phyloP scores from a whole-genome alignment of 1,139 yeast genomes.

The Taiozyma sp. region DNA sequence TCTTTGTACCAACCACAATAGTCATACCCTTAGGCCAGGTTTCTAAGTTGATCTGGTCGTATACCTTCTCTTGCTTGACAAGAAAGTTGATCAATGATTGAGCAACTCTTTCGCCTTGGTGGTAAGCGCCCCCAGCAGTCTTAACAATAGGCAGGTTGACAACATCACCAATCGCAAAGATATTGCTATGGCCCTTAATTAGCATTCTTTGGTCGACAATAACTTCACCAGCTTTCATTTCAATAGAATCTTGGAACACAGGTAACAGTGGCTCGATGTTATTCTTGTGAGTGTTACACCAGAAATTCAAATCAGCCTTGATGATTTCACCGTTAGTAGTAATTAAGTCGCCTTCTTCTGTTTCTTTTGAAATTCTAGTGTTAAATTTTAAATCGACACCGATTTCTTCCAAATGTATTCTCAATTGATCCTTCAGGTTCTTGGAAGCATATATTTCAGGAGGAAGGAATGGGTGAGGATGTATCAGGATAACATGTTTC shows the following conservation, averaged over 20 bases:
- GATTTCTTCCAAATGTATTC: constrained; percentile 34
- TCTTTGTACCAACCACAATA: constrained; percentile 21
- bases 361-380: constrained; percentile 19
- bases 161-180: constrained; percentile 29
- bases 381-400: constrained; percentile 24
- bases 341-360: constrained; percentile 16
- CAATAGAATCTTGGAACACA: constrained; percentile 19
- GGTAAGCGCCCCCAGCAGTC: constrained; percentile 24
- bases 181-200: constrained; percentile 18
- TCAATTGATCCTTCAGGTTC: constrained; percentile 28
- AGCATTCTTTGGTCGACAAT: constrained; percentile 29
- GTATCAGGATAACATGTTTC: constrained; percentile 25
- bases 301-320: constrained; percentile 30
- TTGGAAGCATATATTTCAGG: constrained; percentile 17
- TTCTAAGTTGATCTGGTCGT: constrained; percentile 11
- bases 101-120: constrained; percentile 19
- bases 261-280: constrained; percentile 31
- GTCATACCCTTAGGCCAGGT: constrained; percentile 22
- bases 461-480: constrained; percentile 21
- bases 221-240: constrained; percentile 17
- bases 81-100: constrained; percentile 13
- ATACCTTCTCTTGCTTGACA: constrained; percentile 9
- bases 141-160: constrained; percentile 20
- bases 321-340: constrained; percentile 44
- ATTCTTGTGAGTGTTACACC: constrained; percentile 42